Conservation (phyloP, 805 yeast species). For the Hagleromyces aurorensis region DNA sequence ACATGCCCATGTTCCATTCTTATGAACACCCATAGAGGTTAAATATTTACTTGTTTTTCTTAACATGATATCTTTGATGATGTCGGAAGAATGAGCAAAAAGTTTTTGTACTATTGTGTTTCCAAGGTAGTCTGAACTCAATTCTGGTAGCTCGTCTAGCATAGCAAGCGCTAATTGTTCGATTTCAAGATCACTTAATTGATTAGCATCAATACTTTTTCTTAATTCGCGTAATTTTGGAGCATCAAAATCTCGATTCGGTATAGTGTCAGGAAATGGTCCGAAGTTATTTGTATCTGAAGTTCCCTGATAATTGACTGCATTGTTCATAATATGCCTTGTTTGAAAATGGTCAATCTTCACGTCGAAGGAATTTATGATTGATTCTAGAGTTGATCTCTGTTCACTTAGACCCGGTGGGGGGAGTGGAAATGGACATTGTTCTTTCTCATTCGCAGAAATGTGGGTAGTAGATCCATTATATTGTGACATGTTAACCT, state of each 20-base stretch:
- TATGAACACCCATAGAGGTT: constrained; percentile 90
- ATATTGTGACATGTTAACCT: constrained; percentile 5
- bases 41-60: constrained; percentile 68
- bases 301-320: constrained; percentile 39
- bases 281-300: constrained; percentile 48
- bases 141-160: constrained; percentile 82
- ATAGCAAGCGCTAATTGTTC: constrained; percentile 79
- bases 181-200: constrained; percentile 49
- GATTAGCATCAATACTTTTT: constrained; percentile 55
- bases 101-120: constrained; percentile 92
- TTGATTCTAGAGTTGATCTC: constrained; percentile 11
- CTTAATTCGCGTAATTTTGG: constrained; percentile 83
- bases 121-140: constrained; percentile 88
- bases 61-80: constrained; percentile 73
- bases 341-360: constrained; percentile 27
- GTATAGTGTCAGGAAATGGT: constrained; percentile 66
- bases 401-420: constrained; percentile 23
- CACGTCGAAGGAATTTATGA: constrained; percentile 20
- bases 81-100: constrained; percentile 61
- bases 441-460: constrained; percentile 24
- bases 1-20: constrained; percentile 99
- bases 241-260: constrained; percentile 70
- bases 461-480: constrained; percentile 12
- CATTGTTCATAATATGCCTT: constrained; percentile 38
- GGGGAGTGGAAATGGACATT: constrained; percentile 31